These are phyloP conservation scores for Microcyclosporella mali DNA, from an alignment of 2,329 filamentous ascomycete genomes.

Conservation along the genomic window DNA sequence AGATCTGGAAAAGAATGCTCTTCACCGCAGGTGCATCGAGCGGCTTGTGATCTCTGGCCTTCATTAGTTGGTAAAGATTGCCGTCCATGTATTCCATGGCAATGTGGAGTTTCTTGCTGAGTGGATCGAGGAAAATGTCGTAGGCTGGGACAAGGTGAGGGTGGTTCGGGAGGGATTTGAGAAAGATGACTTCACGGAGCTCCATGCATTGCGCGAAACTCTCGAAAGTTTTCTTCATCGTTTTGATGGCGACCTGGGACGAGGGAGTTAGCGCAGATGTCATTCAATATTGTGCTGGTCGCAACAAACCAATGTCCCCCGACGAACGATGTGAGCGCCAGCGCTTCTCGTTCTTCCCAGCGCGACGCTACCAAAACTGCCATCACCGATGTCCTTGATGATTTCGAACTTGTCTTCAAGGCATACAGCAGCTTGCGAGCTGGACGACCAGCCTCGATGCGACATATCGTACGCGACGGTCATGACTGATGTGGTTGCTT, in stretches of 20 bases:
- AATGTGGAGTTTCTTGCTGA: conserved; percentile 94
- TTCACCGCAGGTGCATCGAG: conserved; percentile 89
- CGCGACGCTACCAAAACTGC: conserved; percentile 94
- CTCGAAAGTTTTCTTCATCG: conserved; percentile 99
- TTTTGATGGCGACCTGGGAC: conserved; percentile 97
- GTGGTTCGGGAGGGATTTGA: conserved; percentile 80
- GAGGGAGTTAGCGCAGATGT: conserved; percentile 12
- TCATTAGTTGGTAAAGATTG: conserved; percentile 98
- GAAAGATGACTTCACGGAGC: conserved; percentile 92
- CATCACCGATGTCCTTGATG: conserved; percentile 96
- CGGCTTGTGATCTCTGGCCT: conserved; percentile 89
- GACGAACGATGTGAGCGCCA: conserved; percentile 77
- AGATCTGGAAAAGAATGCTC: conserved; percentile 95
- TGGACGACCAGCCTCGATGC: conserved; percentile 55
- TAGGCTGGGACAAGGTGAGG: conserved; percentile 92
- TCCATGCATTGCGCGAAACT: conserved; percentile 86
- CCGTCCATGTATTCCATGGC: conserved; percentile 99
- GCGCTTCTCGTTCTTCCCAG: conserved; percentile 86
- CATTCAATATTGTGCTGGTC: neutral
- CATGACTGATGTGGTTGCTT: conserved; percentile 50
- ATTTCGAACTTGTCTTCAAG: conserved; percentile 95
- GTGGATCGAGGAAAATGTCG: conserved; percentile 96
- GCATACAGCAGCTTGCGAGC: conserved; percentile 46
- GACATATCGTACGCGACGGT: conserved; percentile 62
- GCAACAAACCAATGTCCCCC: conserved; percentile 75